Conservation (phyloP, 1,284 basidiomycete genomes). For the Kalmanozyma brasiliensis region DNA sequence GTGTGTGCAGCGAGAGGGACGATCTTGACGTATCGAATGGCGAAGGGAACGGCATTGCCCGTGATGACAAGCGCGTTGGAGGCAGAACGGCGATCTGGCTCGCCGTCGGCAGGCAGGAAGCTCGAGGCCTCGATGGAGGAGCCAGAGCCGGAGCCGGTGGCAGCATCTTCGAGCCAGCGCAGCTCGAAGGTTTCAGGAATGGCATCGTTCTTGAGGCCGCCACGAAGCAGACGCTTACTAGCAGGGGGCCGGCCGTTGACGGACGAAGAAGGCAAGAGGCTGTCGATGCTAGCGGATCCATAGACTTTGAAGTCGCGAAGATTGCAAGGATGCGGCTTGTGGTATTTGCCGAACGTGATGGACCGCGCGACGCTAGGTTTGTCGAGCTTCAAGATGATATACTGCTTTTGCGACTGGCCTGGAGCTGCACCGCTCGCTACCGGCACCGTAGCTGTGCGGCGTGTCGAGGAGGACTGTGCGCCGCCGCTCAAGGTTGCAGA, state of each 20-base stretch:
- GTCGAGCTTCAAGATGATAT: constrained; percentile 65
- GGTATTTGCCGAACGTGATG: constrained; percentile 68
- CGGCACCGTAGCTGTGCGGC: constrained; percentile 6
- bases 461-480: constrained; percentile 9
- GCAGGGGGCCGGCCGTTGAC: constrained; percentile 37
- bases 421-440: constrained; percentile 5
- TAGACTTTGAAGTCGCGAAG: constrained; percentile 66
- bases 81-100: constrained; percentile 39
- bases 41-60: constrained; percentile 49
- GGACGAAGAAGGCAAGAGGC: constrained; percentile 33
- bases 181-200: constrained; percentile 58
- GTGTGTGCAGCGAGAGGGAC: constrained; percentile 66
- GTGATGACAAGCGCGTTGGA: constrained; percentile 38
- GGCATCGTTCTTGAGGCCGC: constrained; percentile 65
- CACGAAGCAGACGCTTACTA: constrained; percentile 56
- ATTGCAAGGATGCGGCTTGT: constrained; percentile 68
- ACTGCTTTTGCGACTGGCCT: constrained; percentile 55
- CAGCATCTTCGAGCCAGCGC: constrained; percentile 45
- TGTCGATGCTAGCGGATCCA: constrained; percentile 57
- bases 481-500: constrained; percentile 6
- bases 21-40: constrained; percentile 63
- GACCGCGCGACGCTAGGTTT: constrained; percentile 54
- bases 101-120: constrained; percentile 36
- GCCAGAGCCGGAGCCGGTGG: constrained; percentile 36
- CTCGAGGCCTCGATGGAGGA: constrained; percentile 32